Evolutionary conservation across 805 yeast genomes (phyloP), one percentile per base, ranked within the genome.

Genomic region (Kodamaea lidongshanica): DNA sequence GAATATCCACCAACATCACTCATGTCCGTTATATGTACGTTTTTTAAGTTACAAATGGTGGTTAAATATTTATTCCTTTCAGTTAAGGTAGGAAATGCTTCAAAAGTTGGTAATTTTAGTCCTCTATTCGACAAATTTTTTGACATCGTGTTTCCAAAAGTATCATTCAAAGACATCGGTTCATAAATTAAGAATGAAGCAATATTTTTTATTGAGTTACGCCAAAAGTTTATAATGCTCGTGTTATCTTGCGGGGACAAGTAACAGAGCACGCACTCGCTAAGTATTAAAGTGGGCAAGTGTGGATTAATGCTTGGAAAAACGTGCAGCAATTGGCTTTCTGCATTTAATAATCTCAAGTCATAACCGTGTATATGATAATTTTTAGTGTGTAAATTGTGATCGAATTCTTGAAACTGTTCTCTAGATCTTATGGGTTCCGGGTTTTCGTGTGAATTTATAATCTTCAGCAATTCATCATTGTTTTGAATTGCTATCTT

Each of bases 201-300:
- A 28, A 32, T 16, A 21, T 25, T 1, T 27, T 5, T 20, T 19
- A 70, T 44, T n/a, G 27, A 18, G 0, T 37, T 26, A 4, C 42
- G 44, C 56, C 79, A 67, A 44, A 64, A 67, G 2, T 46, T 30
- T 4, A 82, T 38, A 3, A 79, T 65, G 18, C 53, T 46, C 18
- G 39, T 44, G 14, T 79, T 68, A 13, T 67, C 70, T 8, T 56
- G 57, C 1, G 79, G 74, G 4, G 68, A 60, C 38, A 81, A 44
- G 48, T 82, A 82, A 47, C 94, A 83, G 19, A 83, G 56, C 19
- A 84, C 84, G 54, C 92, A 83, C 49, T 82, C 94, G 38, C 84
- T 74, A 12, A 82, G 48, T 3, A 83, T 52, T 10, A 83, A 44
- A 0, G 92, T 81, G 6, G 84, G 83, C 3, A 53, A 21, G 1